phyloP scores from a whole-genome alignment of 345 rosid genomes.

The Brassica juncea region DNA sequence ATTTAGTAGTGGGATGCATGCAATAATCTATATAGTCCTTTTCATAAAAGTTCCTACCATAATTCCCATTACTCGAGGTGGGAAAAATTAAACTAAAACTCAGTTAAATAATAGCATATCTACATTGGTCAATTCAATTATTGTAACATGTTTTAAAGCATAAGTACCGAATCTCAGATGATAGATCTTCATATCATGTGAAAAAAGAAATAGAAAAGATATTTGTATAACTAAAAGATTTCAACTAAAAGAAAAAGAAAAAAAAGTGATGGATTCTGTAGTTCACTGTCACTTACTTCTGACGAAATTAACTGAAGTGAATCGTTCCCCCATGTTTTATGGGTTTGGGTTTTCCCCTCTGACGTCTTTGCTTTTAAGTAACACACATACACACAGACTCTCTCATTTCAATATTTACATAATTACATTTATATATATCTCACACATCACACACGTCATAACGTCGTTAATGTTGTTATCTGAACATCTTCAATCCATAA shows the following conservation, averaged over 20 bases:
- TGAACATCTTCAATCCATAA: no score
- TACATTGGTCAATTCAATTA: neutral
- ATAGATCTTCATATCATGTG: conserved; percentile 21
- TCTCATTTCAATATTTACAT: neutral
- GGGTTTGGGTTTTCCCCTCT: conserved; percentile 39
- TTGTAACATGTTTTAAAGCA: conserved; percentile 26
- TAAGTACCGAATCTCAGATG: conserved; percentile 21
- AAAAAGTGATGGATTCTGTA: conserved; percentile 20
- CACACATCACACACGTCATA: neutral
- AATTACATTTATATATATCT: neutral
- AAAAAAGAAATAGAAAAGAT: conserved; percentile 6
- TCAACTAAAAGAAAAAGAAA: neutral
- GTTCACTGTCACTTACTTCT: conserved; percentile 38
- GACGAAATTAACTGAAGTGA: conserved; percentile 28
- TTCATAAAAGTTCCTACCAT: neutral
- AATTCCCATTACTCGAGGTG: neutral
- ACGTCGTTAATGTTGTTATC: neutral
- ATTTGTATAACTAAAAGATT: conserved; percentile 4
- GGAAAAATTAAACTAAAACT: neutral
- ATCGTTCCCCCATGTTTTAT: conserved; percentile 41
- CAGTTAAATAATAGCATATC: neutral
- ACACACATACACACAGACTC: neutral
- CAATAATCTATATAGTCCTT: neutral
- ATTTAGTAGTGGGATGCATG: neutral
- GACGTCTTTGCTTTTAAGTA: conserved; percentile 37